phyloP scores from a whole-genome alignment of 2,329 filamentous ascomycete genomes.

The Ceratocystis huliohia region DNA sequence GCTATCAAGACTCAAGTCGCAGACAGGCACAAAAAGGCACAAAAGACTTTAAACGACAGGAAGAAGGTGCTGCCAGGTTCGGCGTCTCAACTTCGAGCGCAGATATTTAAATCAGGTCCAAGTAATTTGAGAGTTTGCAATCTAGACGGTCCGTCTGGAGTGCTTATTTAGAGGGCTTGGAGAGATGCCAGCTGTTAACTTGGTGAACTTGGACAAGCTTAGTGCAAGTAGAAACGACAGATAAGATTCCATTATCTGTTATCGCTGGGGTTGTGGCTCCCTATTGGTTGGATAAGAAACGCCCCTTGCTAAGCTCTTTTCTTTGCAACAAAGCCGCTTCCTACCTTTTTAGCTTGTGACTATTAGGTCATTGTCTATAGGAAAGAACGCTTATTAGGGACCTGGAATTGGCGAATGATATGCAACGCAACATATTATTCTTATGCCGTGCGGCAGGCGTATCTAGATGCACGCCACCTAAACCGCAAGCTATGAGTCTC shows the following conservation, averaged over 20 bases:
- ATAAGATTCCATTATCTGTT: background rate
- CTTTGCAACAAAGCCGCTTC: background rate
- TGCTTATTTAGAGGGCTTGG: background rate
- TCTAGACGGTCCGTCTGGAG: background rate
- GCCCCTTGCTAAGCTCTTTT: background rate
- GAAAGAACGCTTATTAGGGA: background rate
- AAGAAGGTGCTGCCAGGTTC: background rate
- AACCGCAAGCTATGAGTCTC: background rate
- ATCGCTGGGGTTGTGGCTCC: background rate
- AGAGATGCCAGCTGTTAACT: constrained; percentile 20
- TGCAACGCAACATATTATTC: background rate
- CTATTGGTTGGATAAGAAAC: background rate
- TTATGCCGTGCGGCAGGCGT: background rate
- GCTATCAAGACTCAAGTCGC: background rate
- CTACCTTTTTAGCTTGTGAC: background rate
- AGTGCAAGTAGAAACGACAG: background rate
- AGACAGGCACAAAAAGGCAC: background rate
- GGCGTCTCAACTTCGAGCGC: background rate
- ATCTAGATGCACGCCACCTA: too few species aligned
- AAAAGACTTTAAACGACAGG: background rate
- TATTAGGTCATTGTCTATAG: background rate
- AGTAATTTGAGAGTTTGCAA: background rate
- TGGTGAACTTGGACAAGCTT: background rate
- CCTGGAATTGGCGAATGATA: background rate
- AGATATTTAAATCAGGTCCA: background rate